Conservation (phyloP, 202 grass and related monocot species). For the Hordeum pubiflorum region DNA sequence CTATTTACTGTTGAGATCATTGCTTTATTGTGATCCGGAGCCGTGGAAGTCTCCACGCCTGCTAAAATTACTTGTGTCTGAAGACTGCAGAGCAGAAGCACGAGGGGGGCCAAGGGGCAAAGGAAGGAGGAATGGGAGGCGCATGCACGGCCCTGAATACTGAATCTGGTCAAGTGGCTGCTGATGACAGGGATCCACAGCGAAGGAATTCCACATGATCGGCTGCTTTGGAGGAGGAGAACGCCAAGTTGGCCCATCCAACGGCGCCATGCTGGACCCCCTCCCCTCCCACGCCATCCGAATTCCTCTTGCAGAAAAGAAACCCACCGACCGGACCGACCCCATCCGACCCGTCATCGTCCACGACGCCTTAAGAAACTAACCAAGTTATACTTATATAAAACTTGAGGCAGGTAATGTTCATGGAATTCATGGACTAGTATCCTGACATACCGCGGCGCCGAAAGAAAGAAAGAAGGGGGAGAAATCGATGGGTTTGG, state of each 20-base stretch:
- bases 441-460: conserved; percentile 3
- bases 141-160: conserved; percentile 17
- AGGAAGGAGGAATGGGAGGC: neutral
- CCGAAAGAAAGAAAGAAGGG: conserved; percentile 27
- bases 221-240: conserved; percentile 25
- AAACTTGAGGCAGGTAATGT: conserved; percentile 15
- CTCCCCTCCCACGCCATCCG: neutral
- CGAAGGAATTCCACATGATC: conserved; percentile 37
- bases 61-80: neutral
- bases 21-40: conserved; percentile 9
- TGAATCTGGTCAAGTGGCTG: conserved; percentile 33
- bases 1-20: neutral
- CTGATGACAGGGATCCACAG: conserved; percentile 20
- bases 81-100: neutral
- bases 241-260: conserved; percentile 37
- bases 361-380: neutral
- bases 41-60: neutral
- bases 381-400: neutral
- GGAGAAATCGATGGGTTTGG: conserved; percentile 2
- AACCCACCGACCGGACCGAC: neutral
- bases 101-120: neutral
- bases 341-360: neutral
- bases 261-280: conserved; percentile 37
- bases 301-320: conserved; percentile 16
- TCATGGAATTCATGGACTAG: neutral